Conservation (phyloP, 1,139 yeast genomes). For the Magnusiomyces paraingens region DNA sequence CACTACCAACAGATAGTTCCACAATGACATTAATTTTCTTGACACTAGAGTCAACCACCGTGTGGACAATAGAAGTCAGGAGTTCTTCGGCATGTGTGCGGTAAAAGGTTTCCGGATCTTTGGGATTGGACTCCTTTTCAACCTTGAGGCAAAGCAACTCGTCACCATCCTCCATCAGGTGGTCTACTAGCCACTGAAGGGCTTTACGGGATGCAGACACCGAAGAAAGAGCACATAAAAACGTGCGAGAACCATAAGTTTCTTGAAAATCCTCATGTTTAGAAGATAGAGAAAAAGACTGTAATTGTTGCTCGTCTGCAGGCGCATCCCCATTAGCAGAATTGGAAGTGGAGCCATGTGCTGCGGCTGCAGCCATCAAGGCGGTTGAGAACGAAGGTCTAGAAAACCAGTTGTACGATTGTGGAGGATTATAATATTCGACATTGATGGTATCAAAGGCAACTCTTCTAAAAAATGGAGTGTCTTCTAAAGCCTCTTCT, state of each 20-base stretch:
- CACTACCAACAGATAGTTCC: slow-evolving; percentile 26
- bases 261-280: slow-evolving; percentile 21
- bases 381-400: slow-evolving; percentile 8
- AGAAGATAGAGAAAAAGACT: slow-evolving; percentile 25
- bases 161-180: slow-evolving; percentile 26
- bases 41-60: slow-evolving; percentile 16
- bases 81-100: slow-evolving; percentile 22
- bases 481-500: background rate
- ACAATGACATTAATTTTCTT: slow-evolving; percentile 24
- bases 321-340: background rate
- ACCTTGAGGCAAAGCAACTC: slow-evolving; percentile 26
- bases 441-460: slow-evolving; percentile 25
- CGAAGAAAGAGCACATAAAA: slow-evolving; percentile 17
- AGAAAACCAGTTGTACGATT: slow-evolving; percentile 2
- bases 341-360: background rate
- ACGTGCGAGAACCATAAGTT: slow-evolving; percentile 23
- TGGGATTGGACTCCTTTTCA: slow-evolving; percentile 11
- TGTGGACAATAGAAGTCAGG: slow-evolving; percentile 18
- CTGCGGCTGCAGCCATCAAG: slow-evolving; percentile 6
- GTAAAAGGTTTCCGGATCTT: slow-evolving; percentile 13
- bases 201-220: slow-evolving; percentile 19
- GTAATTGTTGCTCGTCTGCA: slow-evolving; percentile 16
- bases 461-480: slow-evolving; percentile 23
- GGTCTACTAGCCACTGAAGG: slow-evolving; percentile 23
- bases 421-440: slow-evolving; percentile 2